Evolutionary conservation across 768 basidiomycete genomes (phyloP).

Genomic region (Clitopilus hobsonii): DNA sequence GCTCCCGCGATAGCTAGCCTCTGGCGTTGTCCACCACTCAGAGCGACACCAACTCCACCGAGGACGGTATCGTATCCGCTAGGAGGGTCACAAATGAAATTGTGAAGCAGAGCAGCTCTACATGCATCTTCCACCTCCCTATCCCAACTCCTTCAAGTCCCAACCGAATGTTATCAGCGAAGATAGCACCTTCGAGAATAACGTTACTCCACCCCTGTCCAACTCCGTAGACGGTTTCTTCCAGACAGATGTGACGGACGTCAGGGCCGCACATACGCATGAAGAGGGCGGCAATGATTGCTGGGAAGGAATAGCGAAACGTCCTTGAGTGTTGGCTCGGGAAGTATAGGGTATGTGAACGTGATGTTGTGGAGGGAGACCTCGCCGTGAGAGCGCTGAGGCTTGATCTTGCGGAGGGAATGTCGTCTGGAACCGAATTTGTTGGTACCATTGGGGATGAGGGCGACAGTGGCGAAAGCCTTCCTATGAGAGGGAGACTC

Average conservation of each 20-base stretch:
- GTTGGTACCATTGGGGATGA: conserved; percentile 6
- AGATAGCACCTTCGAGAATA: conserved; percentile 72
- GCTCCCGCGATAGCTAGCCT: conserved; percentile 87
- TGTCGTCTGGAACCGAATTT: conserved; percentile 35
- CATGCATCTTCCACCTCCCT: conserved; percentile 81
- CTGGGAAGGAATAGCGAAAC: conserved; percentile 66
- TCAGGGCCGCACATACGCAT: conserved; percentile 72
- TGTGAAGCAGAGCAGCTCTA: conserved; percentile 79
- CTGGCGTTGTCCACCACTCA: conserved; percentile 93
- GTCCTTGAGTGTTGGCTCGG: conserved; percentile 59
- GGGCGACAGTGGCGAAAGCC: conserved; percentile 4
- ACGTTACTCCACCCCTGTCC: conserved; percentile 64
- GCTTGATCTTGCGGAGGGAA: conserved; percentile 60
- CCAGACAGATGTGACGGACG: too few species aligned
- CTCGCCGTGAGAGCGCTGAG: conserved; percentile 64
- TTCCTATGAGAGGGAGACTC: conserved; percentile 25
- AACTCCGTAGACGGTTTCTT: conserved; percentile 77
- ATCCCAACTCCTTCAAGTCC: conserved; percentile 32
- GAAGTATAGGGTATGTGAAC: conserved; percentile 82
- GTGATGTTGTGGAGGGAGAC: conserved; percentile 67
- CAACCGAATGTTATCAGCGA: conserved; percentile 86
- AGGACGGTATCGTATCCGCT: conserved; percentile 84
- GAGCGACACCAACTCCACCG: conserved; percentile 63
- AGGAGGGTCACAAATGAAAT: conserved; percentile 81
- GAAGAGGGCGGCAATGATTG: conserved; percentile 75